Base-by-base conservation (phyloP, 768 basidiomycete genomes). In the Tricholoma flavovirens region DNA sequence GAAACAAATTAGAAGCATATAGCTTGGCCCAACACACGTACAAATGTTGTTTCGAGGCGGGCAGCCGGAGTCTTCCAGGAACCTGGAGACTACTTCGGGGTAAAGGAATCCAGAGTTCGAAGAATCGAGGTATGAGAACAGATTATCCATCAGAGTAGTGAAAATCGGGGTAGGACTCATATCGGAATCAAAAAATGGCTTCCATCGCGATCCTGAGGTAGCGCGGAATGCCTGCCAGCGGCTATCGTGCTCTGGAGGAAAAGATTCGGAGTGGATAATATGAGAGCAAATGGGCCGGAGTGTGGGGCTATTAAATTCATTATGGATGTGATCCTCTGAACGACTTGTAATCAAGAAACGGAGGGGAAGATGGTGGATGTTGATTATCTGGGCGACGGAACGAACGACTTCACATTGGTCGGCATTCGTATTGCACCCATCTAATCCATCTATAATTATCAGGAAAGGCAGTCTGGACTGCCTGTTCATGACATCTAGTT, bases 371-470 rank as follows among this genome's bases (percentile, higher is more conserved):
- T 53, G 46, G 50, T 38, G 10, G 36, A 29, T 14, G 21, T 21
- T 12, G 33, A 33, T 14, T 48, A 56, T 49, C 2, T 35, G 15
- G 12, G 51, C 38, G 1, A 69, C 49, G 10, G 59, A 24, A 8
- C 36, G 21, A 4, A 69, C 4, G 12, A 67, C 51, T 5, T 57
- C 45, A 9, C 32, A n/a, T 32, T 64, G 63, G 9, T 53, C 24
- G 5, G 54, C 46, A 19, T 51, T 17, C 4, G 58, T 57, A 9
- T 56, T 15, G 50, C 67, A 70, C 57, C 71, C 68, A 49, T 71
- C 69, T 9, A 72, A 56, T 5, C 63, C 68, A 54, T 70, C 69
- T 24, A 67, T 57, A 22, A 69, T 53, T 12, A 67, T 7, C 59
- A 56, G 52, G 19, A 49, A 17, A 43, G 54, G 38, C n/a, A 40